Base-by-base conservation (phyloP, 805 yeast genomes). In the Candida schatavii region DNA sequence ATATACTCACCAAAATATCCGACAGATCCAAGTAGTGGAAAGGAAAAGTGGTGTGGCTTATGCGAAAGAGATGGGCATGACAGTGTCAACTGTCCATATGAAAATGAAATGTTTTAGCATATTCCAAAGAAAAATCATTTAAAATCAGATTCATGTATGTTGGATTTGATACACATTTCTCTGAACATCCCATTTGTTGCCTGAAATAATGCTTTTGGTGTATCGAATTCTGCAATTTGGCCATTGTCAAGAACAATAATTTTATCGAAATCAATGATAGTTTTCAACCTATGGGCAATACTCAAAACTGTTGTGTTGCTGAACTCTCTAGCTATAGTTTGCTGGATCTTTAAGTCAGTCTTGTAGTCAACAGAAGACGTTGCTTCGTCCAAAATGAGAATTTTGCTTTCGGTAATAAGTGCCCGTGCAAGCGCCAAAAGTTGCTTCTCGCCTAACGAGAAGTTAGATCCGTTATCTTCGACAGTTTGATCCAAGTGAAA, bases 11-110 rank as follows among this genome's bases (percentile, higher is more conserved):
- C 88, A 0, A 64, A 67, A 3, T 57, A 51, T 1, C 60, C 62
- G 17, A 55, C 62, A 11, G 93, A 88, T 57, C 85, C 90, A 0
- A 72, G 89, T 0, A 80, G 79, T 2, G 96, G 96, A 1, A 73
- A 90, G 34, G 67, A 67, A 21, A 73, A 78, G 47, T 91, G 97
- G 96, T 91, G 99, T 66, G 96, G 95, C 0, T 69, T 88, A 40
- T 91, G 99, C 65, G 98, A 91, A 59, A 70, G 88, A 41, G 81
- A 79, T 35, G 99, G 98, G 0, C 99, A 91, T 57, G 83, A 81
- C 37, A 85, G 93, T 48, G 70, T 82, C 23, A 88, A 88, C 42
- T 91, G 99, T 62, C 97, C 97, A 0, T 88, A 78, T 57, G 95
- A 83, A 50, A 77, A 78, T 49, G 83, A 78, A 48, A 64, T 75